Evolutionary conservation across 805 yeast genomes (phyloP).

Genomic region (Lachancea kluyveri): DNA sequence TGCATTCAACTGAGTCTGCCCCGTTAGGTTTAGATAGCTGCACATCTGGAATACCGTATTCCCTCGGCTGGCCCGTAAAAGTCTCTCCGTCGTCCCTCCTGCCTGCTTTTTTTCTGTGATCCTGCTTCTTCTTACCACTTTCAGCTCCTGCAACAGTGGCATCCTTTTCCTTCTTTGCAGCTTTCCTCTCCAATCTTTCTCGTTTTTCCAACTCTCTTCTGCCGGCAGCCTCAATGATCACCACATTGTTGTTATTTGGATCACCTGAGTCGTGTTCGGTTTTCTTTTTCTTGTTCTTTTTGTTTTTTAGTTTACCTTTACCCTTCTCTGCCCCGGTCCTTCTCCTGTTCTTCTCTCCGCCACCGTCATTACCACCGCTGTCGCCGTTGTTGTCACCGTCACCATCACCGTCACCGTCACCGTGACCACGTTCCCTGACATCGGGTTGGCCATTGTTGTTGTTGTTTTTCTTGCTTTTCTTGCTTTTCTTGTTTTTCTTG

Average conservation of each 20-base stretch:
- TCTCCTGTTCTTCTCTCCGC: constrained; percentile 16
- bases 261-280: constrained; percentile 5
- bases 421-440: constrained; percentile 1
- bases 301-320: constrained; percentile 11
- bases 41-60: no score
- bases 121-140: neutral
- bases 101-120: no score
- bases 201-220: constrained; percentile 25
- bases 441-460: neutral
- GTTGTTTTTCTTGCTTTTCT: constrained; percentile 5
- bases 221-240: constrained; percentile 29
- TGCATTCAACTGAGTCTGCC: no score
- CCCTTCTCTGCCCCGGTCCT: constrained; percentile 7
- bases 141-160: no score
- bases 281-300: constrained; percentile 6
- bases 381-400: constrained; percentile 1
- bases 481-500: constrained; percentile 10
- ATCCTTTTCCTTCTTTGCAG: constrained; percentile 8
- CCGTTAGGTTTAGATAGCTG: no score
- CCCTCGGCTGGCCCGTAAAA: no score
- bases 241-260: constrained; percentile 21
- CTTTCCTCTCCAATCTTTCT: constrained; percentile 16
- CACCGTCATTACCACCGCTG: no score
- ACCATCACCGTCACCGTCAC: constrained; percentile 1
- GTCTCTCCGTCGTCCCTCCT: no score